Base-by-base conservation (phyloP, 129 eudicot species). In the Flaveria brownii region DNA sequence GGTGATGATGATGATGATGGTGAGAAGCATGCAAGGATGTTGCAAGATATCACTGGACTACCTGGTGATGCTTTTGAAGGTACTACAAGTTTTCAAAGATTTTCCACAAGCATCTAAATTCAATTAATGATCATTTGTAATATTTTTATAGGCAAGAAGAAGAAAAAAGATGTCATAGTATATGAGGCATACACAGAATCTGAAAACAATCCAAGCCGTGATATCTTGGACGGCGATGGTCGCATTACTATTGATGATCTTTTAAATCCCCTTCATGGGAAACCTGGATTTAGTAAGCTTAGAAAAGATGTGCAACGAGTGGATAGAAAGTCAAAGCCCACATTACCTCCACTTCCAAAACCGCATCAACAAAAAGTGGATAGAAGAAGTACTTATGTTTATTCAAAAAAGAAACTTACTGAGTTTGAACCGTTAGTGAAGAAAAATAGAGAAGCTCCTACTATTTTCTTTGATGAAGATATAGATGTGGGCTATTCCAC, bases 381-480 rank as follows among this genome's bases (percentile, higher is more conserved):
- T 80, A 88, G 97, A 33, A 82, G 45, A 78, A 87, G 61, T n/a
- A 88, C 92, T 68, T 86, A 91, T 80, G 81, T 68, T 14, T 70
- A 62, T 36, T 68, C 89, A 59, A 91, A 89, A 83, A 86, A 83
- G 83, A 89, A 84, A 26, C 76, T 91, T 64, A 83, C 86, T 3
- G 89, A 86, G 77, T 95, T 85, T 91, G 92, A 89, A 74, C 79
- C 84, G 5, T 45, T 79, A 28, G 88, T 95, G 30, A 95, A 95
- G 90, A 91, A 90, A 84, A 91, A 95, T 33, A 85, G 99, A 83
- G 99, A 95, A 77, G 96, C 97, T 9, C 86, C 99, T 33, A 95
- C 97, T 17, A 76, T 95, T 46, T 89, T 67, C 76, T 89, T 95
- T 80, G 87, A 86, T 42, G 87, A 89, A 78, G 82, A 88, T 65